Conservation (phyloP, 441 rosid genomes). For the Jatropha podagrica region DNA sequence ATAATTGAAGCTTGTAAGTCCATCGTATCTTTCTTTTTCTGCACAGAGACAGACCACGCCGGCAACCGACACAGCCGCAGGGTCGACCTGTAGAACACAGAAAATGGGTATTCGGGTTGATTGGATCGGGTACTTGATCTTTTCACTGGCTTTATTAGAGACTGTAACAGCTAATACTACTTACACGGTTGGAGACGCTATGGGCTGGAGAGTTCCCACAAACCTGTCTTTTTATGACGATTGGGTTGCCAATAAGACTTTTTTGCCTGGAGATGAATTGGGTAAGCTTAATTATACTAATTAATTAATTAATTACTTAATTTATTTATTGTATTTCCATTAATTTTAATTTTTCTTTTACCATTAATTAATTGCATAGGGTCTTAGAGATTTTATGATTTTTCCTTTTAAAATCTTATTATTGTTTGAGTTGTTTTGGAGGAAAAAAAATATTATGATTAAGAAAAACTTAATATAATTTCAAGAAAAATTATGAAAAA, state of each 20-base stretch:
- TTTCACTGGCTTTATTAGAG: background rate
- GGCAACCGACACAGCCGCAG: background rate
- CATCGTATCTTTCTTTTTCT: background rate
- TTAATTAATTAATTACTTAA: too few relatives aligned
- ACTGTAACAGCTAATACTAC: background rate
- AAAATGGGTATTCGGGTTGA: background rate
- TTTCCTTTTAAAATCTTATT: too few relatives aligned
- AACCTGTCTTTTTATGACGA: background rate
- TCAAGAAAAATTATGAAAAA: too few relatives aligned
- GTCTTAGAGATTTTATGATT: too few relatives aligned
- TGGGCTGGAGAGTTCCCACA: background rate
- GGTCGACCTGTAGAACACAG: constrained; percentile 18
- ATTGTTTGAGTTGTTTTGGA: too few relatives aligned
- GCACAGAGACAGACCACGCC: background rate
- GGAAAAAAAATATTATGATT: too few relatives aligned
- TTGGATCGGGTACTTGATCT: background rate
- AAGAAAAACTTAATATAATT: too few relatives aligned
- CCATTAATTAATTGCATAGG: too few relatives aligned
- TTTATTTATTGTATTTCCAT: too few relatives aligned
- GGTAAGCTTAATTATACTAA: background rate
- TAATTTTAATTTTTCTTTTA: too few relatives aligned
- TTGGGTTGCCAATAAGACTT: background rate
- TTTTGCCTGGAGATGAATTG: background rate
- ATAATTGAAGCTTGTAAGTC: too few relatives aligned
- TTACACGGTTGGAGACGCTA: background rate